These are phyloP conservation scores for Russula emetica DNA, from an alignment of 768 basidiomycete species.

Conservation along the genomic window DNA sequence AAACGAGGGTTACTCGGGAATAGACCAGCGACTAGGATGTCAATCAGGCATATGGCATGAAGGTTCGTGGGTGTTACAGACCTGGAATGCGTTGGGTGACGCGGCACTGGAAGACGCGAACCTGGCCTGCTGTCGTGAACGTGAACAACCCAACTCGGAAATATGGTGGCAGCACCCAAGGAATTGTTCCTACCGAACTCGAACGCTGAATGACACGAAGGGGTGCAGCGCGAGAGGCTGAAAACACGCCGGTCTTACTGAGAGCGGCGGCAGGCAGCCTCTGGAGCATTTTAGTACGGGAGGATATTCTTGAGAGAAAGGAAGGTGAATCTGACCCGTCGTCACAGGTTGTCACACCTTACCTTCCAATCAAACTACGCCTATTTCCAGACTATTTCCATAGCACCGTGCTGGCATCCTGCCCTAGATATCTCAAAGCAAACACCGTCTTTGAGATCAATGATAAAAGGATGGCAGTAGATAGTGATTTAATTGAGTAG, in stretches of 20 bases:
- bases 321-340: slow-evolving; percentile 38
- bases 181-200: slow-evolving; percentile 43
- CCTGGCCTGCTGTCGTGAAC: slow-evolving; percentile 50
- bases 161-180: slow-evolving; percentile 1
- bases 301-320: slow-evolving; percentile 41
- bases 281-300: slow-evolving; percentile 66
- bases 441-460: too few relatives aligned
- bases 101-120: slow-evolving; percentile 62
- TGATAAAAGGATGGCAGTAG: neutral
- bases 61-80: slow-evolving; percentile 35
- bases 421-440: too few relatives aligned
- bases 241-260: slow-evolving; percentile 49
- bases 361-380: slow-evolving; percentile 8
- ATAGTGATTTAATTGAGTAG: neutral
- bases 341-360: slow-evolving; percentile 33
- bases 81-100: slow-evolving; percentile 59
- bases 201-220: slow-evolving; percentile 44
- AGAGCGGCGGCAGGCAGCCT: slow-evolving; percentile 75
- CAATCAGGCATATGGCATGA: neutral
- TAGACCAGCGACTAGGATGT: slow-evolving; percentile 52
- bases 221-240: slow-evolving; percentile 44
- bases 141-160: slow-evolving; percentile 27
- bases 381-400: neutral
- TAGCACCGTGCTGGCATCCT: too few relatives aligned
- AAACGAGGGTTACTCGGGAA: slow-evolving; percentile 70